A percentile compares a stretch with the other conserved stretches of the same genome.
These are phyloP conservation scores for Chondrostereum purpureum DNA, from an alignment of 1,284 basidiomycete genomes.

Conservation along the genomic window DNA sequence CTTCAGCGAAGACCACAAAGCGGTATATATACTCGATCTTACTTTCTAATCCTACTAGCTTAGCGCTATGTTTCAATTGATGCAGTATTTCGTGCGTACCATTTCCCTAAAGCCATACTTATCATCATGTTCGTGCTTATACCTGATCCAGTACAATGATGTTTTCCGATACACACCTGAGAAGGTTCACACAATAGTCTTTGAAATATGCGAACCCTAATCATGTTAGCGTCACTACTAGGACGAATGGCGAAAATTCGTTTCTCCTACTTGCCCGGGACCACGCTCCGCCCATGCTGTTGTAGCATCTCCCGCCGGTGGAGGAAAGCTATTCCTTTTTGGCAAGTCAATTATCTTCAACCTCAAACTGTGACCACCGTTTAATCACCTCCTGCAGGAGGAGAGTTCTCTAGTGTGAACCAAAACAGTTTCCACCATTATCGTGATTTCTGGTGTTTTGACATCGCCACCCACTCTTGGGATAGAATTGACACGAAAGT, in stretches of 20 bases:
- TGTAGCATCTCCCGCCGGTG: conserved; percentile 63
- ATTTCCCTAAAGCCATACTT: background rate
- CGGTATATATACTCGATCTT: conserved; percentile 39
- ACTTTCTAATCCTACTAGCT: background rate
- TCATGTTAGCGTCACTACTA: conserved; percentile 22
- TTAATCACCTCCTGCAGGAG: too few relatives aligned
- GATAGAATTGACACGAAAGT: conserved; percentile 85
- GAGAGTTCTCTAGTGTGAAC: conserved; percentile 80
- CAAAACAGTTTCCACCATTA: conserved; percentile 92
- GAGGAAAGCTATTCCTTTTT: conserved; percentile 82
- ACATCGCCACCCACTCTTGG: conserved; percentile 74
- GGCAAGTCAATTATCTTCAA: conserved; percentile 41
- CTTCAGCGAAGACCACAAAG: conserved; percentile 77
- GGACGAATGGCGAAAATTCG: conserved; percentile 84
- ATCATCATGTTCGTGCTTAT: too few relatives aligned
- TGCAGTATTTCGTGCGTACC: conserved; percentile 14
- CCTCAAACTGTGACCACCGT: too few relatives aligned
- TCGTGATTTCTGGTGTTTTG: conserved; percentile 81
- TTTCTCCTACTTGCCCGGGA: conserved; percentile 77
- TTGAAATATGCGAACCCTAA: background rate
- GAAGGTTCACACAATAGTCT: conserved; percentile 38
- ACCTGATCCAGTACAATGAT: conserved; percentile 50
- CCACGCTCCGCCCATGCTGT: conserved; percentile 83
- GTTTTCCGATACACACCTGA: conserved; percentile 78
- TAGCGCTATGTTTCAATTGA: background rate